These are phyloP conservation scores for Lodderomyces orthopsilosis DNA, from an alignment of 1,139 yeast species.

Conservation along the genomic window DNA sequence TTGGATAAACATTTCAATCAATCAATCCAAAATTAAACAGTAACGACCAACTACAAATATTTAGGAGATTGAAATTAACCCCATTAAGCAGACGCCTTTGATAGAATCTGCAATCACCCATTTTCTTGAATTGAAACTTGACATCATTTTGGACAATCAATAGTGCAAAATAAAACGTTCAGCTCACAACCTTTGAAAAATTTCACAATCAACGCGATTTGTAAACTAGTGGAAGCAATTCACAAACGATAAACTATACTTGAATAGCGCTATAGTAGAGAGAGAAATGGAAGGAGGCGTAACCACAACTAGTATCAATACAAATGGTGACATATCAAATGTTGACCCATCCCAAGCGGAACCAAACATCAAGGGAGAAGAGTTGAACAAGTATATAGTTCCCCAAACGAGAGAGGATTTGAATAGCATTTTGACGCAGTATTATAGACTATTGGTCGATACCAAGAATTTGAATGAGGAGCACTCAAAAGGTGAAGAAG, in stretches of 20 bases:
- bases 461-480: constrained; percentile 14
- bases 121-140: neutral
- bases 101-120: neutral
- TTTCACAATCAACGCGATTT: neutral
- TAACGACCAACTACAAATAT: neutral
- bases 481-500: constrained; percentile 13
- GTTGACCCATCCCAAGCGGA: neutral
- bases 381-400: constrained; percentile 10
- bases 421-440: constrained; percentile 29
- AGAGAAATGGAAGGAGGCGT: constrained; percentile 15
- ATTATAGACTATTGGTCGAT: constrained; percentile 20
- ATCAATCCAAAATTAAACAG: neutral
- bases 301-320: constrained; percentile 8
- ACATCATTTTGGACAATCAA: neutral
- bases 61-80: neutral
- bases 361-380: neutral
- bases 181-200: too few relatives aligned
- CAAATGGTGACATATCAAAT: constrained; percentile 7
- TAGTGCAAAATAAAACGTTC: too few relatives aligned
- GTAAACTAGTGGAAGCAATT: neutral
- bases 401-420: constrained; percentile 35
- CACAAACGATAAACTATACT: too few relatives aligned
- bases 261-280: neutral
- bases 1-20: neutral
- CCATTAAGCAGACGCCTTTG: neutral